phyloP scores from a whole-genome alignment of 2,329 filamentous ascomycete genomes.

The Aspergillus fumigatus region DNA sequence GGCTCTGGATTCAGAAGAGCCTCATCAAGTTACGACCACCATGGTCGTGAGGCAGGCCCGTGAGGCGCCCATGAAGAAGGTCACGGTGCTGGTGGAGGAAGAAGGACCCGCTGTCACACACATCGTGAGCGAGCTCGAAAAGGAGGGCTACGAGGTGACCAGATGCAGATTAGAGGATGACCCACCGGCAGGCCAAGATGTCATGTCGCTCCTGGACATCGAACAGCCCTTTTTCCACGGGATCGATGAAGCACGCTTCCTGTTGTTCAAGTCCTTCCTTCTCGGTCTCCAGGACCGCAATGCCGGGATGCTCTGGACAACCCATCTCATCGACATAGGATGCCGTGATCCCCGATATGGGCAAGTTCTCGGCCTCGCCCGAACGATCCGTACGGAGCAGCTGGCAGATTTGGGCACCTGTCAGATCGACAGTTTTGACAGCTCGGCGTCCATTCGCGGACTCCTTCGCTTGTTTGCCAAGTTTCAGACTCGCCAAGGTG shows the following conservation, averaged over 20 bases:
- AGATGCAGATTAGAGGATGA: neutral
- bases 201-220: neutral
- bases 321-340: slow-evolving; percentile 13
- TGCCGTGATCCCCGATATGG: slow-evolving; percentile 26
- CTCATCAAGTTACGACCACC: neutral
- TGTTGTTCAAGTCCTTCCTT: neutral
- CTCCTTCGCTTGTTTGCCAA: slow-evolving; percentile 12
- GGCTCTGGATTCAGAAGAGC: neutral
- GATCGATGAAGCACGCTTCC: neutral
- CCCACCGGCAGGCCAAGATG: neutral
- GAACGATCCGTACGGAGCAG: slow-evolving; percentile 27
- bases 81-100: neutral
- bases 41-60: neutral
- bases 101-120: neutral
- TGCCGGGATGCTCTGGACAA: slow-evolving; percentile 28
- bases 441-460: neutral
- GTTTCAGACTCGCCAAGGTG: slow-evolving; percentile 4
- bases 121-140: neutral
- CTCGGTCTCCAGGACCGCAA: neutral
- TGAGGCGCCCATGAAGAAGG: neutral
- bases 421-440: slow-evolving; percentile 11
- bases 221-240: neutral
- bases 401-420: slow-evolving; percentile 22
- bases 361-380: slow-evolving; percentile 23
- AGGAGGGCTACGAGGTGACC: neutral